Base-by-base conservation (phyloP, 2,329 filamentous ascomycete genomes). In the Diaporthe sp. region DNA sequence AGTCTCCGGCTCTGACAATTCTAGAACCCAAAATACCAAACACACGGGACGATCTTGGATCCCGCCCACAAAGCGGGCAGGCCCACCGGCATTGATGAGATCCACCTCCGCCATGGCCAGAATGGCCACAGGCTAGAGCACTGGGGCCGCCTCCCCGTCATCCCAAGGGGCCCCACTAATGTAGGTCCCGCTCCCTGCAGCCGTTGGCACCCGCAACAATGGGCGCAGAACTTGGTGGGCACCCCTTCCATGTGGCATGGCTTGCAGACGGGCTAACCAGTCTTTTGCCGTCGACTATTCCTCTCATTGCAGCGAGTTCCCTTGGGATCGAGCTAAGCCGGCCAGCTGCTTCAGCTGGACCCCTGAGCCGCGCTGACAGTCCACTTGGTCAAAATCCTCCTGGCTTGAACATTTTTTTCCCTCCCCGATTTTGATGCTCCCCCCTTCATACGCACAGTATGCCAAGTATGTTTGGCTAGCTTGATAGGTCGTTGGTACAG, bases 101-200 rank as follows among this genome's bases (percentile, higher is more conserved):
- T 28, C 69, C 69, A 71, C 69, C 69, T 60, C 42, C 54, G 57
- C 69, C 57, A 67, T 67, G 22, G 64, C 22, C 50, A 54, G 52
- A 30, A 30, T 54, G 52, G 25, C 60, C 47, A 54, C n/a, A 68
- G 45, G 64, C 64, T 68, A 54, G 22, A 64, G 57, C 45, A 60
- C 54, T 61, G 42, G 40, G 52, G 50, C 47, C 52, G 52, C 25
- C 38, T 52, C 42, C 55, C 57, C 33, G 55, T 71, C 42, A 4
- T 61, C 55, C 57, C 17, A 40, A 72, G 45, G n/a, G 35, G 57
- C 54, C 38, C 57, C 70, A 64, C 70, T 72, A 64, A 64, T 60
- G 69, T 61, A 72, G 69, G 69, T 72, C 69, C 69, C 69, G 69
- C 57, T 72, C 45, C 45, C 35, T 54, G 55, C 45, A 72, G 69